These are phyloP conservation scores for Creolimax fragrantissima DNA, from an alignment of 78 protist species.

Conservation along the genomic window DNA sequence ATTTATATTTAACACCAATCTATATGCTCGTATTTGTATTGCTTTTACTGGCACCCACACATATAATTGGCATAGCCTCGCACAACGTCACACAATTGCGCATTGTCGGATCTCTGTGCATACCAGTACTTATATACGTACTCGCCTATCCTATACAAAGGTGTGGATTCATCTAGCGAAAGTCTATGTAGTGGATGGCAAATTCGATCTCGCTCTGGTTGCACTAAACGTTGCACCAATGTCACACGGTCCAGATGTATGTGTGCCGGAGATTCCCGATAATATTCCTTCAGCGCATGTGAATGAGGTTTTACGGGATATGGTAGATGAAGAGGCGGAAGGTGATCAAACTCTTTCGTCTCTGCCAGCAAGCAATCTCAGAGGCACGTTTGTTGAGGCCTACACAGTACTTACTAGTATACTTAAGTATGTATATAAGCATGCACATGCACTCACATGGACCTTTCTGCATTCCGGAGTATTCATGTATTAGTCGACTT, in stretches of 20 bases:
- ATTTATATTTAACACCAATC: no score
- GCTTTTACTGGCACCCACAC: no score
- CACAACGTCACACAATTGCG: no score
- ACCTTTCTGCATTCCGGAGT: no score
- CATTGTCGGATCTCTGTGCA: no score
- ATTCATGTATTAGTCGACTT: no score
- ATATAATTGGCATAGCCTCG: no score
- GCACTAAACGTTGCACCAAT: slow-evolving; percentile 18
- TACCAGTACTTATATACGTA: no score
- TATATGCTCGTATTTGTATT: no score
- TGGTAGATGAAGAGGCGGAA: slow-evolving; percentile 4
- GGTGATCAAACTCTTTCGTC: not conserved
- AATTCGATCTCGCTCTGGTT: not conserved
- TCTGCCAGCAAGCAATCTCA: not conserved
- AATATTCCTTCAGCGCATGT: not conserved
- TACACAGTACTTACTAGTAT: not conserved
- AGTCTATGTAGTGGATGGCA: not conserved
- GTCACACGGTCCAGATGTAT: not conserved
- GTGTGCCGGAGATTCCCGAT: slow-evolving; percentile 2
- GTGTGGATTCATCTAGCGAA: slow-evolving; percentile 4
- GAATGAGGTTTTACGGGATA: not conserved
- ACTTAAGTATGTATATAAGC: not conserved
- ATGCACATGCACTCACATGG: not conserved
- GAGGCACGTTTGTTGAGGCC: slow-evolving; percentile 8
- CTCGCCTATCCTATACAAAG: no score